Base-by-base conservation (phyloP, 768 basidiomycete genomes). In the Calocybe cyanea region DNA sequence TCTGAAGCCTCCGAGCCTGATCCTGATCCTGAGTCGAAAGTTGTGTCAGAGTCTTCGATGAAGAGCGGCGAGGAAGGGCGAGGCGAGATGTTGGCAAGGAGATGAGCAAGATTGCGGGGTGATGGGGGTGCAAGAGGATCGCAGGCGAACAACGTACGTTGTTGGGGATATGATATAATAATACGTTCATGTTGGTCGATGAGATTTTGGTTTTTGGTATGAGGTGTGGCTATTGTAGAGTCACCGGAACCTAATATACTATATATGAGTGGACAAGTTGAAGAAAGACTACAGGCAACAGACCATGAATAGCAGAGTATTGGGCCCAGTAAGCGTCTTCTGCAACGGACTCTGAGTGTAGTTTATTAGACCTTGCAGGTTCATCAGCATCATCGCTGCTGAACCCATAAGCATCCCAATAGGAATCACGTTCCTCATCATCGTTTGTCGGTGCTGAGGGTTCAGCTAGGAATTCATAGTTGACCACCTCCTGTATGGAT, bases 251-350 rank as follows among this genome's bases (percentile, higher is more conserved):
- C 85, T 87, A 55, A 4, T 35, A 51, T n/a, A n/a, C n/a, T n/a
- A n/a, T n/a, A n/a, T n/a, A n/a, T n/a, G n/a, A n/a, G n/a, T 19
- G 38, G 17, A 35, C 11, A 21, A 43, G 39, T 21, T 37, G 38
- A 36, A 30, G 30, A 23, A 21, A 21, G 19, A 24, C 24, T 46
- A 35, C n/a, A 23, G 7, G 14, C 19, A 18, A 55, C 65, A 55
- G 45, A 85, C 86, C 86, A 63, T 88, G 85, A 6, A 87, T 73
- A 15, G 71, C 69, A 23, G 82, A 68, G 60, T 88, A 88, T 50
- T 75, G 82, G 19, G 83, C 84, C 86, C 86, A 88, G 54, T 88
- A 88, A 5, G 82, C 83, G 48, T 87, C 86, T 55, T 76, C 74
- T 15, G 69, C 56, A 41, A 53, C 63, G 37, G 54, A 49, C 28